A percentile compares a stretch with the other conserved stretches of the same genome.
phyloP scores from a whole-genome alignment of 345 rosid genomes.

The Zanthoxylum bungeanum region DNA sequence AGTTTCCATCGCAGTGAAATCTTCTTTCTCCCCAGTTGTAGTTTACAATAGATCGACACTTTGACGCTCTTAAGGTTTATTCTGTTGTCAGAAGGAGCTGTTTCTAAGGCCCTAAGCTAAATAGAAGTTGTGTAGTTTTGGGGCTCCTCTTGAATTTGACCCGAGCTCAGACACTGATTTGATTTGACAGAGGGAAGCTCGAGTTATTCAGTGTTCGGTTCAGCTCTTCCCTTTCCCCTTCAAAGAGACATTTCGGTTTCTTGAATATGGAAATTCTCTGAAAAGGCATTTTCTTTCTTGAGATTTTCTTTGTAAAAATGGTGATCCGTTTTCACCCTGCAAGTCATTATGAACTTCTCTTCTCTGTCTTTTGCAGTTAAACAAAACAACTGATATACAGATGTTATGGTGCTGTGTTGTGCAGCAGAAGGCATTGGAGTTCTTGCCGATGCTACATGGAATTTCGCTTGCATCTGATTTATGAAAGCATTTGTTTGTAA shows the following conservation, averaged over 20 bases:
- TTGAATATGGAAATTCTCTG: not conserved
- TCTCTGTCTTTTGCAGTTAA: slow-evolving; percentile 42
- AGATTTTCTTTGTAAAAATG: not conserved
- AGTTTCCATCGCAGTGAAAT: not conserved
- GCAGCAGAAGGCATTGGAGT: slow-evolving; percentile 30
- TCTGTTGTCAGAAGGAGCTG: not conserved
- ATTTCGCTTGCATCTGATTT: slow-evolving; percentile 34
- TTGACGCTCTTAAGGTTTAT: not conserved
- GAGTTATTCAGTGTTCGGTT: not conserved
- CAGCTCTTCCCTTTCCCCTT: not conserved
- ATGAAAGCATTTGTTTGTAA: slow-evolving; percentile 23
- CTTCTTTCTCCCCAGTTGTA: not conserved
- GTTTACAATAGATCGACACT: not conserved
- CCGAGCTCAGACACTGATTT: not conserved
- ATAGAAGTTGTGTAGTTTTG: not conserved
- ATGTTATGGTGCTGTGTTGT: slow-evolving; percentile 20
- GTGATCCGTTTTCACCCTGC: not conserved
- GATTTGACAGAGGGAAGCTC: not conserved
- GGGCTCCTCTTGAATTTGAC: not conserved
- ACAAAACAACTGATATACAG: slow-evolving; percentile 3
- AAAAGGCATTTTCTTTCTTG: not conserved
- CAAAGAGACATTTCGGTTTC: not conserved
- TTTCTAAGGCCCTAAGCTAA: not conserved
- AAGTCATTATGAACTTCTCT: not conserved
- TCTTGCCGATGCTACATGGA: slow-evolving; percentile 30